Evolutionary conservation across 2,329 filamentous ascomycete genomes (phyloP).

Genomic region (Microascus cirrosus): DNA sequence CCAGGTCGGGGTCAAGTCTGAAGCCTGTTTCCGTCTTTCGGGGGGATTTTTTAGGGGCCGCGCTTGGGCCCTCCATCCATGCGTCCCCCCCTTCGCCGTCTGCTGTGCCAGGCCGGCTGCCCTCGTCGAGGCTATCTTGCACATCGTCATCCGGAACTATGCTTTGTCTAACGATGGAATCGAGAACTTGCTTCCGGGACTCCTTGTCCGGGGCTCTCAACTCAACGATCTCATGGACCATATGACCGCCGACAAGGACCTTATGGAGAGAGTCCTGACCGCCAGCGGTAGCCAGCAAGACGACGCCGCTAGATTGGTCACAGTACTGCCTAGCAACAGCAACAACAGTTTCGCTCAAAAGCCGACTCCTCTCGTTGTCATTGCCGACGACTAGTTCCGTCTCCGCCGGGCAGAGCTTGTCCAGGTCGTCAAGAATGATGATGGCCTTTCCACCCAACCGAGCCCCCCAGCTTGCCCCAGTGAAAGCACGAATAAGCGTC

Average conservation of each 20-base stretch:
- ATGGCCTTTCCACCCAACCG: constrained; percentile 72
- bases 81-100: constrained; percentile 48
- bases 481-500: constrained; percentile 71
- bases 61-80: constrained; percentile 68
- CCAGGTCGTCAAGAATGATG: constrained; percentile 85
- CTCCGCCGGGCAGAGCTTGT: constrained; percentile 85
- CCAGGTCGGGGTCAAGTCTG: constrained; percentile 62
- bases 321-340: constrained; percentile 79
- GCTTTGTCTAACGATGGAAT: constrained; percentile 58
- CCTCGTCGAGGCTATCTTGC: constrained; percentile 23
- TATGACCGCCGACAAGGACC: constrained; percentile 79
- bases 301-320: constrained; percentile 65
- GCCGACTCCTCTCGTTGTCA: constrained; percentile 84
- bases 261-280: constrained; percentile 88
- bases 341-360: constrained; percentile 82
- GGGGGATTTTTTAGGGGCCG: constrained; percentile 30
- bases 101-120: constrained; percentile 46
- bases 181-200: constrained; percentile 69
- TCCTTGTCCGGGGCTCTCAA: constrained; percentile 92
- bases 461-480: constrained; percentile 83
- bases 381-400: constrained; percentile 90
- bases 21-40: constrained; percentile 47
- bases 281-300: constrained; percentile 82
- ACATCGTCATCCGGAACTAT: constrained; percentile 25
- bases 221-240: constrained; percentile 82